Conservation (phyloP, 257 asterid genomes). For the Solanum arcanum region DNA sequence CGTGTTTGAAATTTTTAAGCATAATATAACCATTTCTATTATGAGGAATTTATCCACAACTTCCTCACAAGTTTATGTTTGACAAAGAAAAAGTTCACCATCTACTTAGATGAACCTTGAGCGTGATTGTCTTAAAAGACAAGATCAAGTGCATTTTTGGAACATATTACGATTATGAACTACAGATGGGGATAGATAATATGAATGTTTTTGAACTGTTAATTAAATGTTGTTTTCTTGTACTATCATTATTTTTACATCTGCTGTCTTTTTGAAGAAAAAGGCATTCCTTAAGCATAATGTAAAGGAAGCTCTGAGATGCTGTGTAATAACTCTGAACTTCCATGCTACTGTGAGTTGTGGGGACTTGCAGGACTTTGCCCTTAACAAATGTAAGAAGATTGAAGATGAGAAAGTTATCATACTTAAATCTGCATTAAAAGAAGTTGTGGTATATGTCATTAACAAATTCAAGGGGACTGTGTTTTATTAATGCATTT, state of each 20-base stretch:
- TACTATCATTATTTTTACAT: constrained; percentile 29
- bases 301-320: constrained; percentile 2
- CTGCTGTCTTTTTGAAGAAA: constrained; percentile 47
- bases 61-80: too few species aligned
- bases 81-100: constrained; percentile 51
- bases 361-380: constrained; percentile 42
- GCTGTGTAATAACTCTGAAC: too few species aligned
- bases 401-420: constrained; percentile 62
- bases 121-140: constrained; percentile 76
- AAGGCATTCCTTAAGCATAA: constrained; percentile 74
- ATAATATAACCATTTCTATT: too few species aligned
- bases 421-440: constrained; percentile 62
- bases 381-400: constrained; percentile 58
- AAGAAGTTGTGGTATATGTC: constrained; percentile 28
- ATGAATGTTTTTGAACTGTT: neutral
- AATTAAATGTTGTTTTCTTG: neutral
- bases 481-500: too few species aligned
- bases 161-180: neutral
- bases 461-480: too few species aligned
- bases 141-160: constrained; percentile 55
- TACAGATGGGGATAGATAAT: neutral
- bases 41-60: too few species aligned
- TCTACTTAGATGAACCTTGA: constrained; percentile 70
- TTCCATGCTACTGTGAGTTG: too few species aligned
- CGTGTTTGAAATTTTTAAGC: too few species aligned